These are phyloP conservation scores for Geopyxis carbonaria DNA, from an alignment of 495 filamentous ascomycete genomes.

Conservation along the genomic window DNA sequence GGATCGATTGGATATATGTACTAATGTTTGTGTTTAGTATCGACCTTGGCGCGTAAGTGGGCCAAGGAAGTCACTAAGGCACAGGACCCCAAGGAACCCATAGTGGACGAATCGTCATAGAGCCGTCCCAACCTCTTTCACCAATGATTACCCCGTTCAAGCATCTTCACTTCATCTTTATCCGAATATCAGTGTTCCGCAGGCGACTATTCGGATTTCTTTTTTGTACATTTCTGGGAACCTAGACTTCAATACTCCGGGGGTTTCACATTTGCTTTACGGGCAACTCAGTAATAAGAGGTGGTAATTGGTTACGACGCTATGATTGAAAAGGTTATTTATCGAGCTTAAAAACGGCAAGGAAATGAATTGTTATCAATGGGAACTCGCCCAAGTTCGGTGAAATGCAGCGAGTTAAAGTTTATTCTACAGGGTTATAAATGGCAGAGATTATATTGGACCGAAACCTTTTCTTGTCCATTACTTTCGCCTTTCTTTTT, in stretches of 20 bases:
- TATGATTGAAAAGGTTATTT: slow-evolving; percentile 3
- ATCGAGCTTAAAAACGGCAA: slow-evolving; percentile 1
- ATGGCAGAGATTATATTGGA: background rate
- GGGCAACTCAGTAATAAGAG: background rate
- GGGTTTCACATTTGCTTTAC: background rate
- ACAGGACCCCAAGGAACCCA: slow-evolving; percentile 6
- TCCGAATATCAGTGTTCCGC: slow-evolving; percentile 3
- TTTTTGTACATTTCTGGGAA: slow-evolving; percentile 7
- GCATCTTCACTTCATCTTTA: slow-evolving; percentile 3
- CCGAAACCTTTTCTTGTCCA: background rate
- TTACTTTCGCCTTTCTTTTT: background rate
- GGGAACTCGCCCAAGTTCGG: too few relatives aligned
- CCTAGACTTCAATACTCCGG: slow-evolving; percentile 2
- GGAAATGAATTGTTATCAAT: background rate
- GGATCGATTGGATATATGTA: slow-evolving; percentile 6
- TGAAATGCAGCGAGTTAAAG: too few relatives aligned
- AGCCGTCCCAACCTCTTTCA: background rate
- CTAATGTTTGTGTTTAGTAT: slow-evolving; percentile 42
- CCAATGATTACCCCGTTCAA: background rate
- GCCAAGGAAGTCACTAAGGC: slow-evolving; percentile 51
- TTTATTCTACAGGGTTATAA: too few relatives aligned
- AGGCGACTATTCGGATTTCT: slow-evolving; percentile 1
- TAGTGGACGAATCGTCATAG: background rate
- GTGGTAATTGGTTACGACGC: slow-evolving; percentile 6
- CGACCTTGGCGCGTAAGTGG: slow-evolving; percentile 81